phyloP scores from a whole-genome alignment of 2,329 filamentous ascomycete species.

The Trichoderma sp. region DNA sequence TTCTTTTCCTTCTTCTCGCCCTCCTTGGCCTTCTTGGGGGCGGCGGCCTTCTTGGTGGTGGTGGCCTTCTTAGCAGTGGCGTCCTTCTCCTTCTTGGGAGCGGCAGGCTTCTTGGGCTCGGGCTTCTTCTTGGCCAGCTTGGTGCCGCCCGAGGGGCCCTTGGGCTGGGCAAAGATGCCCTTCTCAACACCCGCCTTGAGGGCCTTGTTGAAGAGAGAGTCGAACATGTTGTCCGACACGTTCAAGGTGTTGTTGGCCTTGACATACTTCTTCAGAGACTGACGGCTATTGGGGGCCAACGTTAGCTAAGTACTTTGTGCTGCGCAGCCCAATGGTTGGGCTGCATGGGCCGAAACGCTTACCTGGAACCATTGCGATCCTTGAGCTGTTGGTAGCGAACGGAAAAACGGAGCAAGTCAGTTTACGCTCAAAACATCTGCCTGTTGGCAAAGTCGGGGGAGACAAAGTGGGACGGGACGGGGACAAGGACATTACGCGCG shows the following conservation, averaged over 20 bases:
- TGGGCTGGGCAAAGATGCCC: conserved; percentile 85
- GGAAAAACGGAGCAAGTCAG: conserved; percentile 44
- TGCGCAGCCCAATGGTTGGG: neutral
- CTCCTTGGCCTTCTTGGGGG: conserved; percentile 39
- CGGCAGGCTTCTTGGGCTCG: conserved; percentile 45
- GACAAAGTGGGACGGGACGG: conserved; percentile 7
- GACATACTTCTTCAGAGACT: conserved; percentile 64
- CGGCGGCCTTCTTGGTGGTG: conserved; percentile 40
- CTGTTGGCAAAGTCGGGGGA: neutral
- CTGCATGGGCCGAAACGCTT: conserved; percentile 27
- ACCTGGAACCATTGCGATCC: conserved; percentile 61
- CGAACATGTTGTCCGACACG: conserved; percentile 59
- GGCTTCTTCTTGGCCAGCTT: conserved; percentile 83
- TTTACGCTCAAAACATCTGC: conserved; percentile 30
- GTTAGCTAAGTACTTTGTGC: conserved; percentile 26
- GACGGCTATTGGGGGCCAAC: conserved; percentile 49
- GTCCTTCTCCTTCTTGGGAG: conserved; percentile 42
- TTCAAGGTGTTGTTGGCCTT: conserved; percentile 57
- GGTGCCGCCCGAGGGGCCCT: conserved; percentile 87
- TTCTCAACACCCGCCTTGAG: conserved; percentile 81
- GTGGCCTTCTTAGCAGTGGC: conserved; percentile 41
- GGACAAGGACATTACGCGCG: neutral
- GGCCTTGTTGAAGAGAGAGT: conserved; percentile 81
- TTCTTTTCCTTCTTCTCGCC: conserved; percentile 35
- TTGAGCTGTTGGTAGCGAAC: conserved; percentile 54